A percentile compares a stretch with the other conserved stretches of the same genome.
phyloP scores from a whole-genome alignment of 2,329 filamentous ascomycete genomes.

The Claviceps quebecensis region DNA sequence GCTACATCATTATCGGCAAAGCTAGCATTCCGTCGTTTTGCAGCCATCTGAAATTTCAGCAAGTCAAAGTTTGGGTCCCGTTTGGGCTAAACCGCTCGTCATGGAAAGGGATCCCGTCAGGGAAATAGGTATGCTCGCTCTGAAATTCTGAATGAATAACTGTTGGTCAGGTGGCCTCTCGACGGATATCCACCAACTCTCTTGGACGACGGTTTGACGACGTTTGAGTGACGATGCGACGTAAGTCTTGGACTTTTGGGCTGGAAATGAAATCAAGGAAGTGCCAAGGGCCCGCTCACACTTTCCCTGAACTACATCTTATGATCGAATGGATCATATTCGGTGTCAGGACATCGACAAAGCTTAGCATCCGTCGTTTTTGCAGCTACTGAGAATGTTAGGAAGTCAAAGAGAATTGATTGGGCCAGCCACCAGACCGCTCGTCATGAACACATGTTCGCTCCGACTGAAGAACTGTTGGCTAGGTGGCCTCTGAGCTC shows the following conservation, averaged over 20 bases:
- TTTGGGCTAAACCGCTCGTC: not conserved
- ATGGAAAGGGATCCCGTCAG: too few species aligned
- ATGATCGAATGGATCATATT: constrained; percentile 2
- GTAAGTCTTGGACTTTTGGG: not conserved
- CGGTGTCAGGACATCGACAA: not conserved
- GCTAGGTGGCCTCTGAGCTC: too few species aligned
- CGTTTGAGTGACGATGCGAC: not conserved
- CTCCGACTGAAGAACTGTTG: too few species aligned
- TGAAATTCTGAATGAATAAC: not conserved
- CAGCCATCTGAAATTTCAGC: too few species aligned
- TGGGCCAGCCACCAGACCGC: too few species aligned
- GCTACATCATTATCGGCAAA: too few species aligned
- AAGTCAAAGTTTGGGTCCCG: not conserved
- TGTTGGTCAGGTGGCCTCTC: not conserved
- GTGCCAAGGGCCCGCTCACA: constrained; percentile 1
- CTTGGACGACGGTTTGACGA: not conserved
- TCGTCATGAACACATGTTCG: too few species aligned
- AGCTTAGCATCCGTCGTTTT: not conserved
- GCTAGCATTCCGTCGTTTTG: too few species aligned
- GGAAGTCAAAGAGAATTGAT: too few species aligned
- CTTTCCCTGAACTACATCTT: not conserved
- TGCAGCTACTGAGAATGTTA: too few species aligned
- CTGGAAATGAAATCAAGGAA: not conserved
- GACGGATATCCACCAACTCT: too few species aligned
- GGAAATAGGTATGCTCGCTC: too few species aligned